phyloP scores from a whole-genome alignment of 305 asterid genomes.

The Fraxinus greggii region DNA sequence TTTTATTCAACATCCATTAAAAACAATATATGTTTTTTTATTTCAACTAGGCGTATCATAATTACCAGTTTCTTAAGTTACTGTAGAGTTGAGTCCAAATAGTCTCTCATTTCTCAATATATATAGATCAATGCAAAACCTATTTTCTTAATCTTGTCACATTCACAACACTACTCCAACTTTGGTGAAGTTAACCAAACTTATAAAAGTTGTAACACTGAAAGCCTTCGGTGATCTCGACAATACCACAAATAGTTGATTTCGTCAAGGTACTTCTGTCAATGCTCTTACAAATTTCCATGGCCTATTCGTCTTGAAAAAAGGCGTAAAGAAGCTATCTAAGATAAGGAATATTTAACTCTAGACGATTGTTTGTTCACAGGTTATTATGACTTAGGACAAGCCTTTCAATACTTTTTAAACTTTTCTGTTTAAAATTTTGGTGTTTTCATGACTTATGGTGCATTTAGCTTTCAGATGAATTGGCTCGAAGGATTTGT shows the following conservation, averaged over 20 bases:
- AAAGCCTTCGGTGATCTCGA: background rate
- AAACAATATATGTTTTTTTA: too few species aligned
- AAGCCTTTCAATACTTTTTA: too few species aligned
- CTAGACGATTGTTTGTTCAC: too few species aligned
- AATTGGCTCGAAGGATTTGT: too few species aligned
- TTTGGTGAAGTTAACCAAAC: background rate
- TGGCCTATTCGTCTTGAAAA: background rate
- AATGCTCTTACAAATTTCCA: background rate
- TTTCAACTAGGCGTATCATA: background rate
- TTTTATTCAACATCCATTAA: background rate
- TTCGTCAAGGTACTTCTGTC: background rate
- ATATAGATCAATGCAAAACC: background rate
- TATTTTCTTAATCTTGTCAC: background rate
- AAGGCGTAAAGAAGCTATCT: too few species aligned
- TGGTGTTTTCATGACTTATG: too few species aligned
- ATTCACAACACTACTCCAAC: background rate
- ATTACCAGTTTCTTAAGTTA: background rate
- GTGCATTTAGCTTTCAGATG: too few species aligned
- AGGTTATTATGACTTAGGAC: too few species aligned
- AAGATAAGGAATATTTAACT: too few species aligned
- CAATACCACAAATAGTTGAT: background rate
- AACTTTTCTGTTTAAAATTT: too few species aligned
- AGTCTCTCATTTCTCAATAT: background rate
- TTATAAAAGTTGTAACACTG: too few species aligned
- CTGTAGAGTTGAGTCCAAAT: background rate